Conservation (phyloP, 768 basidiomycete genomes). For the Boletales sp. region DNA sequence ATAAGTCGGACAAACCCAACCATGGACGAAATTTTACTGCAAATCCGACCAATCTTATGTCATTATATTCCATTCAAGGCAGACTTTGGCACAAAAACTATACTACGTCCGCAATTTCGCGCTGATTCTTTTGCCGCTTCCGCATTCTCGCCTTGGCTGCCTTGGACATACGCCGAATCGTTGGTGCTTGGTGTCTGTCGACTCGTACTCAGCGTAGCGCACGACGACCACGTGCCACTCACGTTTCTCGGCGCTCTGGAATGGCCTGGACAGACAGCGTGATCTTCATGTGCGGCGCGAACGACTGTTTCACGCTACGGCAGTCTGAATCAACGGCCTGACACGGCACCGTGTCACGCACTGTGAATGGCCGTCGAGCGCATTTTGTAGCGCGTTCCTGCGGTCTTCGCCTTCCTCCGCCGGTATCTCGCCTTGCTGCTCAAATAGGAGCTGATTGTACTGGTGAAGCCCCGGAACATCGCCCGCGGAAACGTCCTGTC, state of each 20-base stretch:
- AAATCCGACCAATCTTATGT: slow-evolving; percentile 16
- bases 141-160: slow-evolving; percentile 54
- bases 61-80: slow-evolving; percentile 10
- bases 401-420: slow-evolving; percentile 35
- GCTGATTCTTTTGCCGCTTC: slow-evolving; percentile 37
- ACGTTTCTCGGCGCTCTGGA: slow-evolving; percentile 36
- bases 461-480: slow-evolving; percentile 61
- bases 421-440: slow-evolving; percentile 28
- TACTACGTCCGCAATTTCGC: not conserved
- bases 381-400: slow-evolving; percentile 27
- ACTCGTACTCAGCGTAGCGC: slow-evolving; percentile 7
- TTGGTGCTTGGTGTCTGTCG: slow-evolving; percentile 55
- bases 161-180: slow-evolving; percentile 50
- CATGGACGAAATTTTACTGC: slow-evolving; percentile 11
- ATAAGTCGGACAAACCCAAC: not conserved
- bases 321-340: not conserved
- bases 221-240: slow-evolving; percentile 14
- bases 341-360: slow-evolving; percentile 31
- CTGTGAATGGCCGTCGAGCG: slow-evolving; percentile 59
- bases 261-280: slow-evolving; percentile 52
- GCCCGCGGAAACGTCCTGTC: slow-evolving; percentile 41
- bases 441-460: slow-evolving; percentile 65
- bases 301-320: slow-evolving; percentile 49
- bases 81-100: slow-evolving; percentile 17
- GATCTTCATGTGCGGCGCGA: slow-evolving; percentile 67